phyloP scores from a whole-genome alignment of 352 stramenopile genomes.

The Phytophthora aleatoria region DNA sequence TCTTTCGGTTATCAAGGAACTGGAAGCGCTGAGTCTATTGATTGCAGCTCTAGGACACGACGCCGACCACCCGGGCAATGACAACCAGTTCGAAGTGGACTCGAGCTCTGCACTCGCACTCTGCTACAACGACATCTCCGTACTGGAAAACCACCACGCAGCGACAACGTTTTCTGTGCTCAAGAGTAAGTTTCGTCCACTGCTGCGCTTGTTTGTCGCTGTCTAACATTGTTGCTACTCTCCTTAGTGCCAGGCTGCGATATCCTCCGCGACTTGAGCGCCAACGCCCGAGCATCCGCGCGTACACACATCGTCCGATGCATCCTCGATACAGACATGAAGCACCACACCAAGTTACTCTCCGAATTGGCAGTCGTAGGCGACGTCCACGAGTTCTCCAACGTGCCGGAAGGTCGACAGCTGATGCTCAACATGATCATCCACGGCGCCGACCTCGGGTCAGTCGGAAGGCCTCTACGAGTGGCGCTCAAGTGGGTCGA shows the following conservation, averaged over 20 bases:
- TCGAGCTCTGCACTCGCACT: conserved; percentile 76
- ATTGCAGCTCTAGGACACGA: conserved; percentile 88
- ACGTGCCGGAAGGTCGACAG: conserved; percentile 64
- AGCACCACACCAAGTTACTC: conserved; percentile 78
- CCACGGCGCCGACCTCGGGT: conserved; percentile 75
- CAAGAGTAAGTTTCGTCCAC: conserved; percentile 35
- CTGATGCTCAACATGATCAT: conserved; percentile 87
- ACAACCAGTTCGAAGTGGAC: conserved; percentile 91
- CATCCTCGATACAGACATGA: conserved; percentile 85
- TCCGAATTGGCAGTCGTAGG: conserved; percentile 51
- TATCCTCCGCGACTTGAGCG: conserved; percentile 61
- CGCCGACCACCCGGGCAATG: conserved; percentile 86
- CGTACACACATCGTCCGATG: conserved; percentile 73
- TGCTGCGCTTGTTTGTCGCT: background rate
- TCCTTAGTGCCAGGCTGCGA: conserved; percentile 53
- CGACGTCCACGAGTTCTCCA: conserved; percentile 57
- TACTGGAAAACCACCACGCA: conserved; percentile 89
- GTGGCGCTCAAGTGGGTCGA: conserved; percentile 74
- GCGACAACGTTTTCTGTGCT: conserved; percentile 79
- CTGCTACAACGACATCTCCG: conserved; percentile 90
- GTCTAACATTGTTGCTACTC: conserved; percentile 5
- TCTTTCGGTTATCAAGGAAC: conserved; percentile 69
- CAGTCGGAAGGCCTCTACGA: conserved; percentile 50
- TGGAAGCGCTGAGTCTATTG: conserved; percentile 78
- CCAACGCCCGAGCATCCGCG: conserved; percentile 44